Conservation (phyloP, 1,284 basidiomycete species). For the Trametes sp. region DNA sequence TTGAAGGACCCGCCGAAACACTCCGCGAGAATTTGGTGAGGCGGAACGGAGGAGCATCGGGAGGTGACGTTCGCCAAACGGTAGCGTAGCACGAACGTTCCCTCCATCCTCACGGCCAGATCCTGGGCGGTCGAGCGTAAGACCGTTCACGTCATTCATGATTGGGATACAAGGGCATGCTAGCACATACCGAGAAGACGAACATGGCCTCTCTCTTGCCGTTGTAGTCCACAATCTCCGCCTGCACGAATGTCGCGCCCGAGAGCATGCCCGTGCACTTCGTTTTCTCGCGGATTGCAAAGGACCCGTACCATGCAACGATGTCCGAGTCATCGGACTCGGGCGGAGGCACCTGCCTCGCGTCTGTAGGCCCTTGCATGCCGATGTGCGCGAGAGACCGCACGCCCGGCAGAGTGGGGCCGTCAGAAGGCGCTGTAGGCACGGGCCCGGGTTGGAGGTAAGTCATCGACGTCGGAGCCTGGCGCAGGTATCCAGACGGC, state of each 20-base stretch:
- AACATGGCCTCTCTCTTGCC: constrained; percentile 45
- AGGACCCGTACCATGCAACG: constrained; percentile 49
- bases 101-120: constrained; percentile 39
- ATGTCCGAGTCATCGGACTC: constrained; percentile 36
- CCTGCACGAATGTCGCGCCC: constrained; percentile 71
- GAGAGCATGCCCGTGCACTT: constrained; percentile 65
- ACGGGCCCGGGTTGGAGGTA: too few species aligned
- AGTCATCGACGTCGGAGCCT: too few species aligned
- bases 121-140: constrained; percentile 27
- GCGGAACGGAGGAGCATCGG: constrained; percentile 34
- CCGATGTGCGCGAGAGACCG: background rate
- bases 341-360: background rate
- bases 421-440: background rate
- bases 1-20: constrained; percentile 73
- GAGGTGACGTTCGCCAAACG: constrained; percentile 37
- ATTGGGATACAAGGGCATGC: too few species aligned
- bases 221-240: constrained; percentile 62
- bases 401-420: background rate
- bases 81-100: constrained; percentile 39
- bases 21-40: constrained; percentile 68
- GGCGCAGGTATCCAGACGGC: too few species aligned
- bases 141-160: background rate
- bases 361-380: background rate
- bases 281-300: constrained; percentile 54
- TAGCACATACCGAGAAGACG: background rate